A percentile compares a stretch with the other conserved stretches of the same genome.
Conservation (phyloP, 768 basidiomycete genomes). For the Dentipellis sp. region DNA sequence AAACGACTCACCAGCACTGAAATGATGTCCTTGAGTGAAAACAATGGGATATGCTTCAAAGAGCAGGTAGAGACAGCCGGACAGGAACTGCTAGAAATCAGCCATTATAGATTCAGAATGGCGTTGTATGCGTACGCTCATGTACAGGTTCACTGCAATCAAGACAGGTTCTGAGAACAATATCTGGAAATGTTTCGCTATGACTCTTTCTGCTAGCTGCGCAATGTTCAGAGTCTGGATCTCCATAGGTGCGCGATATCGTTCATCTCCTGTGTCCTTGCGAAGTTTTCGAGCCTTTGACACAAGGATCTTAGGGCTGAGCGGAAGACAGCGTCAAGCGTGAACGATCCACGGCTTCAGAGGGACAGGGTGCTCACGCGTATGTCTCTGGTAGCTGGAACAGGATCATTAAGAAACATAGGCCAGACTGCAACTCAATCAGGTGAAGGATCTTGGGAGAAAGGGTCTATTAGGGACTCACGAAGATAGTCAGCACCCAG, state of each 20-base stretch:
- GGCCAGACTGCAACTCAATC: slow-evolving; percentile 29
- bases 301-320: slow-evolving; percentile 40
- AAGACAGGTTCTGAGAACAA: slow-evolving; percentile 59
- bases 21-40: slow-evolving; percentile 17
- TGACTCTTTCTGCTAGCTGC: slow-evolving; percentile 35
- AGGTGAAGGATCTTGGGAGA: background rate
- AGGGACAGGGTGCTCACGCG: slow-evolving; percentile 1
- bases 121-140: slow-evolving; percentile 33
- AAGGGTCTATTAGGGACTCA: slow-evolving; percentile 19
- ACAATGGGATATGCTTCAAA: slow-evolving; percentile 39
- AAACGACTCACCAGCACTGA: slow-evolving; percentile 13
- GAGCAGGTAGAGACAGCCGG: slow-evolving; percentile 51
- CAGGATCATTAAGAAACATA: slow-evolving; percentile 37
- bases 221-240: slow-evolving; percentile 26
- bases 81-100: slow-evolving; percentile 38
- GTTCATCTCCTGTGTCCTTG: slow-evolving; percentile 35
- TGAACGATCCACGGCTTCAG: too few species aligned
- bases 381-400: slow-evolving; percentile 65
- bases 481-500: slow-evolving; percentile 52
- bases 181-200: slow-evolving; percentile 53
- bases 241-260: slow-evolving; percentile 43
- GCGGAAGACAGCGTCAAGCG: too few species aligned
- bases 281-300: slow-evolving; percentile 38
- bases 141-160: slow-evolving; percentile 49
- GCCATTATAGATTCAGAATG: background rate